Base-by-base conservation (phyloP, 352 stramenopile genomes). In the Globisporangium barbulae region DNA sequence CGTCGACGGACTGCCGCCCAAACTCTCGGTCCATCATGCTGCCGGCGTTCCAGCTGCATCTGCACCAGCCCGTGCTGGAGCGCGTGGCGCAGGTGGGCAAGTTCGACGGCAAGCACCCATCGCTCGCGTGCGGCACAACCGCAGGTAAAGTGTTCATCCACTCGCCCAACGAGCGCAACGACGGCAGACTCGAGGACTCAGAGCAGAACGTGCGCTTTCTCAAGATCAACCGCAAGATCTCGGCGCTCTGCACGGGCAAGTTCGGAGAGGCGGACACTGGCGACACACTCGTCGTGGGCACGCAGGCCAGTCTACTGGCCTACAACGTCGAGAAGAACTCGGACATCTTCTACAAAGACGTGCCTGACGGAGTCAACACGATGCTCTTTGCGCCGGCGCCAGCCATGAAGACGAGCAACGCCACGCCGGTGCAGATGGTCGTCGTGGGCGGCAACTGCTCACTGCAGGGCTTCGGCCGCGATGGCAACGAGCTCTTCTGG, bases 281-380 rank as follows among this genome's bases (percentile, higher is more conserved):
- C 13, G 91, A 97, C 66, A 90, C 80, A 39, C 81, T 98, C 25
- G 74, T 97, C 22, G 85, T 98, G 25, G 91, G 91, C 45, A 97
- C 89, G 19, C 74, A 96, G 59, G 90, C 84, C 42, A 98, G 89
- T 76, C 62, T 98, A 22, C 69, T 98, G 19, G 90, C 87, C 5
- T 98, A 97, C 74, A 90, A 98, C 63, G 85, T 97, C 10, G 88
- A 98, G 64, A 93, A 95, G 49, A 98, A 98, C 73, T 89, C 85
- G 52, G 93, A 98, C 55, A 91, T 96, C 21, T 98, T 98, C 73
- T 98, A 94, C 76, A 95, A 96, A 62, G 85, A 96, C 63, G 76
- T 96, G 8, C 87, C 81, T 19, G 90, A 97, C 61, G 88, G 88
- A 50, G 85, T 92, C 53, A 90, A 86, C 70, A 80, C 81, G n/a